These are phyloP conservation scores for Clonostachys solani DNA, from an alignment of 2,329 filamentous ascomycete species.

Conservation along the genomic window DNA sequence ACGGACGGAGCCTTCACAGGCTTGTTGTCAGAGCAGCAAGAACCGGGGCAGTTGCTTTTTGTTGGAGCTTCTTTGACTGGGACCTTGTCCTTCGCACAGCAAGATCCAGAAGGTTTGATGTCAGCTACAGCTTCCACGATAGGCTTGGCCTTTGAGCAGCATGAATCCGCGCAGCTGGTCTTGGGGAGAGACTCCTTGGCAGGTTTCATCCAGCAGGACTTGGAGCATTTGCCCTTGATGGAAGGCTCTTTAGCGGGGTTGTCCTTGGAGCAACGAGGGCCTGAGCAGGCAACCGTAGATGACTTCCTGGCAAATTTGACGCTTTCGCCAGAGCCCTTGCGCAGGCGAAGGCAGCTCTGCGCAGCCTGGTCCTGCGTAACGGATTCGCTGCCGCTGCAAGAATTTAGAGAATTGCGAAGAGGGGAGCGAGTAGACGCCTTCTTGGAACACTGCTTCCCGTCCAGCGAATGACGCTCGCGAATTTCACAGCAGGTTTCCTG, in stretches of 20 bases:
- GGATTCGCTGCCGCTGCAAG: constrained; percentile 16
- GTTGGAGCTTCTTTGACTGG: too few species aligned
- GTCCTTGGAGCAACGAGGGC: constrained; percentile 7
- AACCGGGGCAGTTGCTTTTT: too few species aligned
- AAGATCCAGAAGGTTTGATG: too few species aligned
- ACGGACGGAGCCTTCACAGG: too few species aligned
- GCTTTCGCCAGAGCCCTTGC: constrained; percentile 8
- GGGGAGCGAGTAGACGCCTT: constrained; percentile 7
- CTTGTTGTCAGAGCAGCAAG: too few species aligned
- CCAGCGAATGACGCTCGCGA: constrained; percentile 1
- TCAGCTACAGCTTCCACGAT: too few species aligned
- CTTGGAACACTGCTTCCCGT: constrained; percentile 16
- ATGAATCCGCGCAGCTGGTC: too few species aligned
- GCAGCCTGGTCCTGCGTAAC: constrained; percentile 5
- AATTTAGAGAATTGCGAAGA: constrained; percentile 16
- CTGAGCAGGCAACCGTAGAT: constrained; percentile 4
- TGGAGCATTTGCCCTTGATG: background rate
- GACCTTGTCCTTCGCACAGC: too few species aligned
- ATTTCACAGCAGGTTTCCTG: constrained; percentile 42
- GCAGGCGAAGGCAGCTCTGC: constrained; percentile 5
- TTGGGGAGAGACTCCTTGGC: too few species aligned
- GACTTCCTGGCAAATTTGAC: background rate
- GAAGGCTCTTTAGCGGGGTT: background rate
- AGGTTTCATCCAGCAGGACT: too few species aligned
- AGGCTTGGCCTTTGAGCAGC: constrained; percentile 1